A percentile compares a stretch with the other conserved stretches of the same genome.
Conservation (phyloP, 805 yeast species). For the Komagataella ulmi region DNA sequence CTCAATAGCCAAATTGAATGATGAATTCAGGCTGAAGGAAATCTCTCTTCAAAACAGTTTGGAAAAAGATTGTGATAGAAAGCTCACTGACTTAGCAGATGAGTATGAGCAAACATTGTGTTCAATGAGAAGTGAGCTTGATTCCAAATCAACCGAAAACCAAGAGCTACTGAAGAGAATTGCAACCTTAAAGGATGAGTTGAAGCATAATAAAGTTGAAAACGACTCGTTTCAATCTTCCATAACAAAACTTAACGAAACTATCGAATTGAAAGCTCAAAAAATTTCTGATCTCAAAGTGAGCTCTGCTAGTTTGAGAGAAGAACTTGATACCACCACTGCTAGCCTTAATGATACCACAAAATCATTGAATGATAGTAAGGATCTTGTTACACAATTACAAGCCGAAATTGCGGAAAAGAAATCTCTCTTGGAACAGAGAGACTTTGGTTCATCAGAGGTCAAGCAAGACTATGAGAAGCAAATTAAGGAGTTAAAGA, state of each 20-base stretch:
- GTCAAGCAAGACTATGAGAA: neutral
- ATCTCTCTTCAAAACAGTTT: slow-evolving; percentile 11
- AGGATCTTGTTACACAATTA: neutral
- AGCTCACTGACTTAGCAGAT: slow-evolving; percentile 21
- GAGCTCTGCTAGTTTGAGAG: neutral
- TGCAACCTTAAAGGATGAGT: neutral
- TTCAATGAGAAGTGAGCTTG: slow-evolving; percentile 15
- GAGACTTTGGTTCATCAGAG: neutral
- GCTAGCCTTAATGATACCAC: neutral
- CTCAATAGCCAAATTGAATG: slow-evolving; percentile 8
- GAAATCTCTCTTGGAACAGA: neutral
- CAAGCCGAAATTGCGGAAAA: neutral
- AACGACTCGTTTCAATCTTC: neutral
- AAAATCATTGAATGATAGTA: neutral
- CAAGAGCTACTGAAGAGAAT: neutral
- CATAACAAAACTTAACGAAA: neutral
- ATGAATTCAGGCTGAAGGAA: slow-evolving; percentile 12
- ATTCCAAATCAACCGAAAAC: neutral
- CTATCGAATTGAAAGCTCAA: neutral
- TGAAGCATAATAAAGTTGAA: neutral
- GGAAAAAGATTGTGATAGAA: slow-evolving; percentile 21
- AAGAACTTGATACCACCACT: neutral
- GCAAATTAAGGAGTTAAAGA: neutral
- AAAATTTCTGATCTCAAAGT: neutral
- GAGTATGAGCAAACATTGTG: slow-evolving; percentile 18